Evolutionary conservation across 495 filamentous ascomycete genomes (phyloP).

Genomic region (Penicillium longicatenatum): DNA sequence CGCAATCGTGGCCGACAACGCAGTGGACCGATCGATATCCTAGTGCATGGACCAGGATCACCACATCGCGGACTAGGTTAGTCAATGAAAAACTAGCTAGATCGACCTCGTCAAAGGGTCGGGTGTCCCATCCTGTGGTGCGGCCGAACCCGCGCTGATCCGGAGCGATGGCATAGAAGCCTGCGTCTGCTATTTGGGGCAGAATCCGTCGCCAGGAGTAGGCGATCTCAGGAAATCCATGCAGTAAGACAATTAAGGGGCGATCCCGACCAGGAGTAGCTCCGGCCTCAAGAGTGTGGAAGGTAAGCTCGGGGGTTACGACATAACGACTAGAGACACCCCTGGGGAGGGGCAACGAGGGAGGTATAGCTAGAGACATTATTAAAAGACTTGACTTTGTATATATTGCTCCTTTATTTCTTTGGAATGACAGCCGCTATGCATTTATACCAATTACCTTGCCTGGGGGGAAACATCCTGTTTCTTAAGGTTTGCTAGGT

Average conservation of each 20-base stretch:
- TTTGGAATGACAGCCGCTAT: neutral
- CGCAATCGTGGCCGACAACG: constrained; percentile 69
- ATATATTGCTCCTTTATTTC: neutral
- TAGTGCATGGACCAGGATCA: constrained; percentile 60
- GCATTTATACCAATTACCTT: neutral
- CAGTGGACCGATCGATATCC: constrained; percentile 60
- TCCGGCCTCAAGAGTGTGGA: constrained; percentile 63
- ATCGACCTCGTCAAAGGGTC: constrained; percentile 52
- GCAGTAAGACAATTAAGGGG: constrained; percentile 63
- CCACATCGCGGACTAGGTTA: constrained; percentile 61
- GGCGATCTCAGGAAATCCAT: constrained; percentile 69
- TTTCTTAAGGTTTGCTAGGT: constrained; percentile 12
- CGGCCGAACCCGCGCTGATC: constrained; percentile 72
- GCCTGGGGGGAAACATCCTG: constrained; percentile 20
- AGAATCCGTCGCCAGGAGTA: constrained; percentile 70
- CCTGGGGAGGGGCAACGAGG: constrained; percentile 54
- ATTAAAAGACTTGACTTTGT: neutral
- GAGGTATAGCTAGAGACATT: constrained; percentile 16
- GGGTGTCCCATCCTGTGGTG: constrained; percentile 61
- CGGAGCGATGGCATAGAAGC: constrained; percentile 64
- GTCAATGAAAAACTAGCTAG: constrained; percentile 59
- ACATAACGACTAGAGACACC: constrained; percentile 54
- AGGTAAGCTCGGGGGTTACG: constrained; percentile 52
- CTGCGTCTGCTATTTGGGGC: constrained; percentile 53
- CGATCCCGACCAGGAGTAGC: constrained; percentile 32